Percentiles rank a stretch among this genome's conserved stretches.
Evolutionary conservation across 768 basidiomycete species (phyloP).

Genomic region (Roridomyces roridus): DNA sequence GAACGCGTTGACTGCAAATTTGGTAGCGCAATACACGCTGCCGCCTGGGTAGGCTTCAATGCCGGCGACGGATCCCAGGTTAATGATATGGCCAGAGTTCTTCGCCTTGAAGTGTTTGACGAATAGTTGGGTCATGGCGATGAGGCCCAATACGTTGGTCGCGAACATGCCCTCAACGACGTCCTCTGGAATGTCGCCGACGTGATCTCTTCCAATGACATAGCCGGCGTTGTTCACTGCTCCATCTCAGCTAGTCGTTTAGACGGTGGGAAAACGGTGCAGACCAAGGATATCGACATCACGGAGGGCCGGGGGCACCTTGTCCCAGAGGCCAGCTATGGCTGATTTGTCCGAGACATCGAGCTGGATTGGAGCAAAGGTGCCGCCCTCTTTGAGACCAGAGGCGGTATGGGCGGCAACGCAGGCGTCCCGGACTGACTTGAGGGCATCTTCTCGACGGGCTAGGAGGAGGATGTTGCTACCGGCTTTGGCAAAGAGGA

Average conservation of each 20-base stretch:
- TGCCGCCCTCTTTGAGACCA: constrained; percentile 77
- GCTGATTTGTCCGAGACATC: constrained; percentile 84
- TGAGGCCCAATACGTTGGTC: constrained; percentile 85
- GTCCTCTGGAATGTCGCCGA: constrained; percentile 78
- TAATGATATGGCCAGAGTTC: constrained; percentile 89
- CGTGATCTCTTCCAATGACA: constrained; percentile 85
- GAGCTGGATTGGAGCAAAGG: constrained; percentile 71
- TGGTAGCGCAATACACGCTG: constrained; percentile 92
- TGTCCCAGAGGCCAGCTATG: constrained; percentile 71
- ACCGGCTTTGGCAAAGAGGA: constrained; percentile 91
- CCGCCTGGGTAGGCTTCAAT: constrained; percentile 90
- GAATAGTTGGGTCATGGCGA: constrained; percentile 80
- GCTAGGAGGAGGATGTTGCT: constrained; percentile 88
- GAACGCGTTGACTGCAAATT: constrained; percentile 87
- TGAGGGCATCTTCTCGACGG: constrained; percentile 75
- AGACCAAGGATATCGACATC: constrained; percentile 85
- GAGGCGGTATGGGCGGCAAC: constrained; percentile 73
- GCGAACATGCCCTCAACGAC: constrained; percentile 87
- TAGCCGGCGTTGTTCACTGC: constrained; percentile 80
- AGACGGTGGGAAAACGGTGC: constrained; percentile 21
- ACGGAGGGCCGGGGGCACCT: constrained; percentile 72
- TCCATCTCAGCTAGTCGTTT: constrained; percentile 1
- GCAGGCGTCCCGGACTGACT: constrained; percentile 73
- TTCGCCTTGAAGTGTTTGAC: constrained; percentile 79
- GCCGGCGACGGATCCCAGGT: constrained; percentile 93